Evolutionary conservation across 352 stramenopile genomes (phyloP), one percentile per base, ranked within the genome.

Genomic region (Phytophthora hybrid): DNA sequence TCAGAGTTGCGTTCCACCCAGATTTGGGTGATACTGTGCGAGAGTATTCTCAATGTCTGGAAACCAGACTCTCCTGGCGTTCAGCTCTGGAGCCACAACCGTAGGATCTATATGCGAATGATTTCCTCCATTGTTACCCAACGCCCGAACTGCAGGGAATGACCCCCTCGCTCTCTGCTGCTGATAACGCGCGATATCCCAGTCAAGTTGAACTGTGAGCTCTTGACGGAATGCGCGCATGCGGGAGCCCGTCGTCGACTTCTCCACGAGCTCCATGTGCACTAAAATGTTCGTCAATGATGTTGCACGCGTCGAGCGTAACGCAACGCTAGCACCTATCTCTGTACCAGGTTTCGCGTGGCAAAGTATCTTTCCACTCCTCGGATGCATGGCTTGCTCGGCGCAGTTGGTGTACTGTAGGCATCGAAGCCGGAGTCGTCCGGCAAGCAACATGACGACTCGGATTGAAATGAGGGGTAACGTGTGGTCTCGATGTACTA

Each of bases 381-480:
- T 6, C 18, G 16, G 11, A 3, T 11, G 4, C 23, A 13, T 21
- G 37, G 52, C 52, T 51, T 51, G 44, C 44, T 51, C 18, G 44
- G 44, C 7, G 5, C 18, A 18, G 44, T 51, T 51, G 44, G 52
- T 16, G 52, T 59, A 59, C 53, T 11, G 53, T 59, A 59, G 53
- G 18, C 13, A 2, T 14, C 53, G 53, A 39, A 23, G 53, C 29
- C 53, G 18, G 29, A 59, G 53, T 59, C 53, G 53, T 59, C 53
- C 53, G 23, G 53, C 29, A 39, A 14, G 13, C 53, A 59, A 59
- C 26, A 18, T 41, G 53, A 63, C 57, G 31, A 52, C n/a, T 63
- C 21, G 57, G 37, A 63, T 26, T 21, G 8, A 63, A 63, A 63
- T 63, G 57, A 63, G 37, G 37, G 57, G 53, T 19, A 44, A 59